Base-by-base conservation (phyloP, 1,139 yeast species). In the Taphrina populina region DNA sequence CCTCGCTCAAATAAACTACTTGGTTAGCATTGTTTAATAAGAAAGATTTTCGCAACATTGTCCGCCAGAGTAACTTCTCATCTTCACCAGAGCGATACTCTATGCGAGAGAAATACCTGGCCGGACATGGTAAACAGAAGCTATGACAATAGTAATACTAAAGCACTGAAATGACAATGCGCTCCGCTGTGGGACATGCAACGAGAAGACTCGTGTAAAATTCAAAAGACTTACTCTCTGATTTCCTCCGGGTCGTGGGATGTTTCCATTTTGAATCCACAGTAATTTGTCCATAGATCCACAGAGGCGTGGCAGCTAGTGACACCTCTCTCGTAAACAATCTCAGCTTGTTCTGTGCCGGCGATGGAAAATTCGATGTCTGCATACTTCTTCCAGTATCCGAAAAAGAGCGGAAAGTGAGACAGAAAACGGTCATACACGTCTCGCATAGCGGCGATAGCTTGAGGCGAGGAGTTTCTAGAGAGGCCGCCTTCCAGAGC, bases 351-450 rank as follows among this genome's bases (percentile, higher is more conserved):
- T 0, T 71, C 73, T 0, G 82, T 73, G 60, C 77, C 69, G 0
- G 88, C 87, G 29, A 85, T 67, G 49, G 75, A 73, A 65, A 79
- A 84, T 67, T 82, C 87, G 70, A 80, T 72, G 21, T 76, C 71
- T 0, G 96, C 95, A 66, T 77, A 87, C 61, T 81, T 78, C 43
- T 83, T 75, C 92, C 96, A 87, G 67, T 85, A 87, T 46, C 85
- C 87, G 64, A 82, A 86, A 34, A 84, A 69, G 33, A 76, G 71
- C 0, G 97, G 97, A 67, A 76, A 88, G 56, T 77, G 75, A 1
- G 69, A 70, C 11, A 92, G 72, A 54, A 90, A 70, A 21, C 78
- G 74, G 51, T 76, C 76, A 64, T 81, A 86, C 0, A 84, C 71
- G 1, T 71, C 64, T 45, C 82, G 68, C 52, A 81, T 69, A n/a